Conservation (phyloP, 2,329 filamentous ascomycete genomes). For the Phaeosphaeria sp. region DNA sequence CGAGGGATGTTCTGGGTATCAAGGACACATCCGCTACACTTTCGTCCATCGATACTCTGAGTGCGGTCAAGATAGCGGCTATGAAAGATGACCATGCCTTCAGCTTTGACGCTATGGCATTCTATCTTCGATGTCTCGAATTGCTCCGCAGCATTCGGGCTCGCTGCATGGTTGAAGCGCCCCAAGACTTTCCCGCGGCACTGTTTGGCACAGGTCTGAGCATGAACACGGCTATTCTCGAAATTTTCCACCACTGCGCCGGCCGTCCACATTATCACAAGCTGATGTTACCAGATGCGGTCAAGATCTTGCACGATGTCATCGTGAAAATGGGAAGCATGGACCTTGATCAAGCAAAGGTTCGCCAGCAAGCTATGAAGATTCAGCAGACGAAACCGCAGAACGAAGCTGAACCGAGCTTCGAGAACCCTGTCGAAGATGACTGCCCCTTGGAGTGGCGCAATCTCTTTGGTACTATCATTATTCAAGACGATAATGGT, state of each 20-base stretch:
- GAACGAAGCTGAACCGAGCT: not conserved
- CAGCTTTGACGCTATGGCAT: not conserved
- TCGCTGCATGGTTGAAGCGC: not conserved
- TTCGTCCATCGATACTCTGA: not conserved
- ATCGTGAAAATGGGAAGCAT: slow-evolving; percentile 2
- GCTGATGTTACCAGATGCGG: slow-evolving; percentile 2
- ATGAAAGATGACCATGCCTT: not conserved
- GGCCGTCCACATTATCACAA: not conserved
- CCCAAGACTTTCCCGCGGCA: not conserved
- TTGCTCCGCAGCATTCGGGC: not conserved
- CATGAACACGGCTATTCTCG: not conserved
- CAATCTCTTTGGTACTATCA: too few relatives aligned
- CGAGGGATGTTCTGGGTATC: not conserved
- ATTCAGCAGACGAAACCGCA: not conserved
- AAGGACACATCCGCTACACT: not conserved
- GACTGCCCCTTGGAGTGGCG: too few relatives aligned
- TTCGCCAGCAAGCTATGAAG: not conserved
- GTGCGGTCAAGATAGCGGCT: not conserved
- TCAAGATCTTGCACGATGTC: not conserved
- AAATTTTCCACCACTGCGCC: not conserved
- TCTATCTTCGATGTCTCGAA: not conserved
- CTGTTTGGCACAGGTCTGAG: not conserved
- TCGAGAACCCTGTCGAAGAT: not conserved
- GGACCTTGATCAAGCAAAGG: not conserved
- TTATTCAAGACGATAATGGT: too few relatives aligned